Conservation (phyloP, 352 stramenopile genomes). For the Elongisporangium anandrum region DNA sequence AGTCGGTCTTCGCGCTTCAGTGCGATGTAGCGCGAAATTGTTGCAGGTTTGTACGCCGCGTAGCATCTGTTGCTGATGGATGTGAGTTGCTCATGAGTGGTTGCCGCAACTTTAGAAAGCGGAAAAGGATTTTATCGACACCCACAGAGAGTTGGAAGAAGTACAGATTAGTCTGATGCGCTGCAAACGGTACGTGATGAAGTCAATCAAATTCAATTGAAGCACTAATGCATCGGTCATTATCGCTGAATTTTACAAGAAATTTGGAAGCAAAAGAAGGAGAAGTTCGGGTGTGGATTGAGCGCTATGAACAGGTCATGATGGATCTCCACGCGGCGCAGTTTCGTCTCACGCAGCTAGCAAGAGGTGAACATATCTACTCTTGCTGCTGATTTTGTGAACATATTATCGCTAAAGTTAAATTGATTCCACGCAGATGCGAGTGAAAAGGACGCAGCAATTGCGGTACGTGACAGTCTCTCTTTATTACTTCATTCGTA, state of each 20-base stretch:
- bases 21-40: constrained; percentile 65
- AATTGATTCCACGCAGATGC: constrained; percentile 27
- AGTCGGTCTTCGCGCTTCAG: constrained; percentile 50
- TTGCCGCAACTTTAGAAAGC: constrained; percentile 31
- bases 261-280: constrained; percentile 38
- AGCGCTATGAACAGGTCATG: constrained; percentile 83
- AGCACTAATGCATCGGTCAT: not conserved
- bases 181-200: constrained; percentile 40
- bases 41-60: constrained; percentile 43
- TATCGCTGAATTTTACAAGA: constrained; percentile 18
- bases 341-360: constrained; percentile 58
- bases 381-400: not conserved
- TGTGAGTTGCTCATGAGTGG: not conserved
- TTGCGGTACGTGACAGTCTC: constrained; percentile 30
- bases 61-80: not conserved
- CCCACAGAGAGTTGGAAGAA: constrained; percentile 57
- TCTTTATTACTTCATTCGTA: not conserved
- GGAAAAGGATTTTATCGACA: constrained; percentile 66
- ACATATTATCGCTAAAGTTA: not conserved
- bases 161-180: constrained; percentile 66
- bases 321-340: constrained; percentile 76
- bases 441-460: constrained; percentile 54
- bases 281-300: constrained; percentile 67
- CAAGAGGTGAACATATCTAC: constrained; percentile 31
- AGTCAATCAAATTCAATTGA: not conserved